Base-by-base conservation (phyloP, 164 flowering plant species). In the Kalanchoe fedtschenkoi region DNA sequence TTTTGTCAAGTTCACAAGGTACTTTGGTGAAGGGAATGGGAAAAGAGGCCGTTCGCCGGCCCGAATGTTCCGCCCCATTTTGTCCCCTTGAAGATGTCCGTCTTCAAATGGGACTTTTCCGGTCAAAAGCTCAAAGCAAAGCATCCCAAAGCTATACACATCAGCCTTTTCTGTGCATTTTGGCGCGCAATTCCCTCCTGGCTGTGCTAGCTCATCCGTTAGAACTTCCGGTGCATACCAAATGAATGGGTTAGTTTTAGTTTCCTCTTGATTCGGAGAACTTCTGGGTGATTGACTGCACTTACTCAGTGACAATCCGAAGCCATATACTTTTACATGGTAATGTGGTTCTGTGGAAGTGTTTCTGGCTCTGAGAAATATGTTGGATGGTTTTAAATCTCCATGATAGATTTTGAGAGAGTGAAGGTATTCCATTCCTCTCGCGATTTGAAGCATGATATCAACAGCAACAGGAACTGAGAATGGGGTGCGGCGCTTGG, bases 381-480 rank as follows among this genome's bases (percentile, higher is more conserved):
- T 62, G 39, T 84, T 89, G 2, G 71, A 77, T 43, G 96, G 89
- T 56, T 82, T 86, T 46, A 92, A 70, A 46, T 87, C 83, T 24
- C 96, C 96, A 67, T 86, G 95, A 59, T 68, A 83, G 26, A 87
- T 78, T 57, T 79, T 77, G 11, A 61, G 63, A 2, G 88, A 78
- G 64, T 92, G 96, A 17, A 92, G 86, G 74, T 84, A 92, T 58
- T 87, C 96, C 96, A 92, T 89, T 0, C 96, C 98, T 75, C 98
- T 75, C 3, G 96, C 91, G 34, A 92, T 81, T 66, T 92, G 96
- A 35, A 87, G 86, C 96, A 92, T 84, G 64, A 87, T 53, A 71
- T 92, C 95, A 42, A 87, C 77, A 1, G 78, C 82, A n/a, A 83
- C 83, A 0, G 87, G 81, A 8, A 87, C 72, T 53, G 95, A 69